phyloP scores from a whole-genome alignment of 768 basidiomycete genomes.

The Coprinopsis cinerea region DNA sequence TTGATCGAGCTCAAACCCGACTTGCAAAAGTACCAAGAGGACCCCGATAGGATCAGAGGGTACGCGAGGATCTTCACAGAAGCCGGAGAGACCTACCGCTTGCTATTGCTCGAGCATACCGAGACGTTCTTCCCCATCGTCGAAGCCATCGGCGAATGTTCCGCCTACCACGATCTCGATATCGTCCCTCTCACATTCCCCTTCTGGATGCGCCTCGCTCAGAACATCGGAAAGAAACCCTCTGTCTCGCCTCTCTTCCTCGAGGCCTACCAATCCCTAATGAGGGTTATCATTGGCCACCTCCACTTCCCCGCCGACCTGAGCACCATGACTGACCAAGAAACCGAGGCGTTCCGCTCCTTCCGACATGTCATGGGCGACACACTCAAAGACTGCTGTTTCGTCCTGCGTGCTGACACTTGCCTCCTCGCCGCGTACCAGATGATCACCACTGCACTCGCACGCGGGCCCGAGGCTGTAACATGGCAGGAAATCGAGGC shows the following conservation, averaged over 20 bases:
- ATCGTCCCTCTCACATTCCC: constrained; percentile 96
- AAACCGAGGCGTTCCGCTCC: constrained; percentile 87
- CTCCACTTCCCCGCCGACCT: constrained; percentile 85
- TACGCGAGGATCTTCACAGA: constrained; percentile 92
- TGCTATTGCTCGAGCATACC: constrained; percentile 82
- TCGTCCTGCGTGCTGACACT: constrained; percentile 80
- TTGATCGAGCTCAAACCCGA: constrained; percentile 67
- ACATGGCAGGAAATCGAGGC: constrained; percentile 98
- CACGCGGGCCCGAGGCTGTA: constrained; percentile 46
- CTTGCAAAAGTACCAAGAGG: constrained; percentile 57
- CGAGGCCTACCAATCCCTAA: constrained; percentile 78
- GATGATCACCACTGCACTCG: constrained; percentile 69
- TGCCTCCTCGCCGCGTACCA: constrained; percentile 82
- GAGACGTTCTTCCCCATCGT: constrained; percentile 94
- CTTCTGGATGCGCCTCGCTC: constrained; percentile 98
- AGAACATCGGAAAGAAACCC: constrained; percentile 72
- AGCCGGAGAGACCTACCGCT: constrained; percentile 93
- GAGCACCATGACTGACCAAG: constrained; percentile 63
- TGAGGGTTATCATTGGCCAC: constrained; percentile 83
- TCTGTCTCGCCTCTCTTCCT: constrained; percentile 70
- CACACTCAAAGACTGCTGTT: constrained; percentile 97
- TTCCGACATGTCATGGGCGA: constrained; percentile 99
- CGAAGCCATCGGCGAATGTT: constrained; percentile 89
- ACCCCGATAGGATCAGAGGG: constrained; percentile 85
- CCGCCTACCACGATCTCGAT: constrained; percentile 89